Conservation (phyloP, 1,284 basidiomycete genomes). For the Boletus sp. region DNA sequence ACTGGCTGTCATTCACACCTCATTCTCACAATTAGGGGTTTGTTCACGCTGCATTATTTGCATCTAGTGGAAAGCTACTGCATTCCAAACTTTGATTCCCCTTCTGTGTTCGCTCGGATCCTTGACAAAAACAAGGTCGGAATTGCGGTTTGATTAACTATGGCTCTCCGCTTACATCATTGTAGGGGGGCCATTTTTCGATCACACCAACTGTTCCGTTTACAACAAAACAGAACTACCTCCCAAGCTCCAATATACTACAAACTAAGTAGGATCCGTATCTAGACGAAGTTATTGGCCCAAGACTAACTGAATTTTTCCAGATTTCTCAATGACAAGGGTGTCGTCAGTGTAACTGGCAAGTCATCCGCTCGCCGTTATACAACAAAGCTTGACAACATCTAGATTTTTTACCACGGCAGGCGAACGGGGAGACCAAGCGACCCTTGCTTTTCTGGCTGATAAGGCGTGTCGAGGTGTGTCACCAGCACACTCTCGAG, state of each 20-base stretch:
- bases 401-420: slow-evolving; percentile 75
- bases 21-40: too few relatives aligned
- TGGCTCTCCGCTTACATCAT: slow-evolving; percentile 6
- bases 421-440: slow-evolving; percentile 41
- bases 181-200: slow-evolving; percentile 86
- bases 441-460: slow-evolving; percentile 82
- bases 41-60: neutral
- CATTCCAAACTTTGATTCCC: slow-evolving; percentile 90
- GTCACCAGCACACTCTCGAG: neutral
- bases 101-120: slow-evolving; percentile 84
- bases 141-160: neutral
- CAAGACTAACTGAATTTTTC: neutral
- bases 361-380: neutral
- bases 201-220: slow-evolving; percentile 69
- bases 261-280: slow-evolving; percentile 63
- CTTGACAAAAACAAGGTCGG: slow-evolving; percentile 74
- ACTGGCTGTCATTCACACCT: neutral
- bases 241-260: slow-evolving; percentile 83
- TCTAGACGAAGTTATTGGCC: neutral
- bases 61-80: slow-evolving; percentile 82
- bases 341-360: slow-evolving; percentile 79
- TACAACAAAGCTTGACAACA: slow-evolving; percentile 2
- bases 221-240: slow-evolving; percentile 80
- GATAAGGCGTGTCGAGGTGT: slow-evolving; percentile 76
- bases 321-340: slow-evolving; percentile 75